Conservation (phyloP, 2,329 filamentous ascomycete species). For the Lachnellula willkommii region DNA sequence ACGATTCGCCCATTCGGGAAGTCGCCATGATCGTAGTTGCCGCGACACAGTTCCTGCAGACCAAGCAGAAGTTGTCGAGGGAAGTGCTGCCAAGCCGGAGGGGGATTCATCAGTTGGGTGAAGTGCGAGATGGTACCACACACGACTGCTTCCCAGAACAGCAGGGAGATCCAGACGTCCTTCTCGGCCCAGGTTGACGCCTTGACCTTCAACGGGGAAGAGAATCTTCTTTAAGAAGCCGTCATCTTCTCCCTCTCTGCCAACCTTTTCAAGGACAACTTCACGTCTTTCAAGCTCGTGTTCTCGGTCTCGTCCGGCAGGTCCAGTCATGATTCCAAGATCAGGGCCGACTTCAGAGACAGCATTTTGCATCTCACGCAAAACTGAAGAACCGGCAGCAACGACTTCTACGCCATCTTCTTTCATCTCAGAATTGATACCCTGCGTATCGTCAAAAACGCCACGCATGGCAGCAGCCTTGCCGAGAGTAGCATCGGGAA, state of each 20-base stretch:
- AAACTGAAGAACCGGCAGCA: conserved; percentile 70
- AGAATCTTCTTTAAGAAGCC: conserved; percentile 78
- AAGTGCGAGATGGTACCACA: conserved; percentile 90
- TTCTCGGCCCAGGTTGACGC: conserved; percentile 71
- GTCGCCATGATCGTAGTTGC: conserved; percentile 85
- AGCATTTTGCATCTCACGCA: conserved; percentile 82
- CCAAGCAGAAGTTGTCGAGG: conserved; percentile 76
- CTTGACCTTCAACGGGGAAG: conserved; percentile 70
- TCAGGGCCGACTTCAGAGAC: conserved; percentile 72
- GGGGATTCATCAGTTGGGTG: conserved; percentile 88
- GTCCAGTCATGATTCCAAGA: conserved; percentile 66
- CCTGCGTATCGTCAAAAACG: conserved; percentile 85
- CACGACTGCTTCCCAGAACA: conserved; percentile 74
- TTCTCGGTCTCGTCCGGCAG: conserved; percentile 66
- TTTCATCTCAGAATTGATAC: conserved; percentile 97
- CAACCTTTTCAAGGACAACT: conserved; percentile 78
- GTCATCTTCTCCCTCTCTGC: conserved; percentile 72
- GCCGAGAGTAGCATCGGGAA: conserved; percentile 72
- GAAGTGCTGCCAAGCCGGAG: conserved; percentile 64
- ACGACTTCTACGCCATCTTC: conserved; percentile 81
- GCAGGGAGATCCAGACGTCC: conserved; percentile 74
- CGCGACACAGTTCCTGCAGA: conserved; percentile 88
- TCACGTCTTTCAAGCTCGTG: conserved; percentile 77
- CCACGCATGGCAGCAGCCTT: conserved; percentile 86
- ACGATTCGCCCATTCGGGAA: conserved; percentile 95